A percentile compares a stretch with the other conserved stretches of the same genome.
Evolutionary conservation across 139 green algal genomes (phyloP).

Genomic region (Chlamydomonas schloesseri): DNA sequence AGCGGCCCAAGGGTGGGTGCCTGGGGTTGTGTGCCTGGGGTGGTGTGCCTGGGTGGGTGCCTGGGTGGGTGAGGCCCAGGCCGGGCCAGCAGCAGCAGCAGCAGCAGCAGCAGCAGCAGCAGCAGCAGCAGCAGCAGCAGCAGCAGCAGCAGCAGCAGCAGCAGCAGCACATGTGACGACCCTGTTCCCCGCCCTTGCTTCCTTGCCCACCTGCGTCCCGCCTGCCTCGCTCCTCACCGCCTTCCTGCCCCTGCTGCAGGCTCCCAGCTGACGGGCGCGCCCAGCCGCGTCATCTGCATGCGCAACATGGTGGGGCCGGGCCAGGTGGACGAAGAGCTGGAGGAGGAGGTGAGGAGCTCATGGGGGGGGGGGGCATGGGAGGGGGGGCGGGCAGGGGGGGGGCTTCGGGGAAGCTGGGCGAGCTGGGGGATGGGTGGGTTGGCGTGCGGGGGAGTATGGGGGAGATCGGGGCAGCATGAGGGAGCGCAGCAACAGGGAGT

Average conservation of each 20-base stretch:
- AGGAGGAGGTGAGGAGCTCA: constrained; percentile 83
- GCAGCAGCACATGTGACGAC: no score
- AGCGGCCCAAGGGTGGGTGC: constrained; percentile 29
- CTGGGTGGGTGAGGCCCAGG: no score
- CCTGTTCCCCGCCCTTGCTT: background rate
- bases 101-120: no score
- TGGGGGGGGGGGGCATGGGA: background rate
- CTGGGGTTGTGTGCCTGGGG: no score
- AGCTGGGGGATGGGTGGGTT: background rate
- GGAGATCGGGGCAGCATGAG: no score
- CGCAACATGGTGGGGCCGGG: constrained; percentile 83
- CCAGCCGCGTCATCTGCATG: constrained; percentile 60
- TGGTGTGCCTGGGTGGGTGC: no score
- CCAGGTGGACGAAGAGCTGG: constrained; percentile 92
- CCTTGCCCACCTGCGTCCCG: background rate
- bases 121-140: no score
- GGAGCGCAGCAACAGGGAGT: background rate
- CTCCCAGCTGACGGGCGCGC: constrained; percentile 40
- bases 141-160: no score
- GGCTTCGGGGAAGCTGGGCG: no score
- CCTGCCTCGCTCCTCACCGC: background rate
- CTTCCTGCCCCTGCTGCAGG: constrained; percentile 1
- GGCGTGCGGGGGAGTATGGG: background rate
- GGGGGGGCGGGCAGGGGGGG: background rate
- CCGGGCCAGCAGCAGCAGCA: no score